Conservation (phyloP, 2,329 filamentous ascomycete genomes). For the Aspergillaceae sp. region DNA sequence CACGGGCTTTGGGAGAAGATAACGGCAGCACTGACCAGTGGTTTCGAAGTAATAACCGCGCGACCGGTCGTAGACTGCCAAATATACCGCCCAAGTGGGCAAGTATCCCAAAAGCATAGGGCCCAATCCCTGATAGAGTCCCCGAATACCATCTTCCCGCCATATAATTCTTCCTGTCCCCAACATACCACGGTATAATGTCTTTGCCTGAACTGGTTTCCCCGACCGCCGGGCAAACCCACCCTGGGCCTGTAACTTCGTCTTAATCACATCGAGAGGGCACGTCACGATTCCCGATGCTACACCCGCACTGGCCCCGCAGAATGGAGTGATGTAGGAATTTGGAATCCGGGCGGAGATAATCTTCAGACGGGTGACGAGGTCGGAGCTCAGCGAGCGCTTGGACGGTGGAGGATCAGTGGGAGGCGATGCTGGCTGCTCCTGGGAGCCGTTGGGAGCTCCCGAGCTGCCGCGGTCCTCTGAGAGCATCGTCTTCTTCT, state of each 20-base stretch:
- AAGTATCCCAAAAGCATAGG: conserved; percentile 94
- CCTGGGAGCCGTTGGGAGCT: conserved; percentile 22
- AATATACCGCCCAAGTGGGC: conserved; percentile 96
- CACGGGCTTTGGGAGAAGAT: background rate
- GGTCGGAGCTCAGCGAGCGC: conserved; percentile 20
- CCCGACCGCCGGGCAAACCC: conserved; percentile 53
- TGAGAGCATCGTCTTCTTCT: conserved; percentile 34
- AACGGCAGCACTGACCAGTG: conserved; percentile 44
- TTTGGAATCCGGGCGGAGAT: conserved; percentile 44
- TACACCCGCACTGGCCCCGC: conserved; percentile 81
- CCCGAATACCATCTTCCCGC: conserved; percentile 76
- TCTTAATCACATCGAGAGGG: conserved; percentile 97
- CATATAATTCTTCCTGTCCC: conserved; percentile 82
- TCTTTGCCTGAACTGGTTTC: conserved; percentile 36
- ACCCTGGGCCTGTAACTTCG: conserved; percentile 91
- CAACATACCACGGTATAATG: conserved; percentile 72
- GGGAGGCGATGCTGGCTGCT: conserved; percentile 18
- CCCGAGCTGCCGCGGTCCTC: conserved; percentile 33
- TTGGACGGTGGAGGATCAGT: conserved; percentile 18
- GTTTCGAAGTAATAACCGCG: conserved; percentile 63
- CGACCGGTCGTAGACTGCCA: conserved; percentile 89
- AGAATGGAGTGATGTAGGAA: conserved; percentile 65
- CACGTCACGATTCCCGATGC: conserved; percentile 92
- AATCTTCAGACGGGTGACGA: conserved; percentile 32
- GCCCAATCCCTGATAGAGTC: conserved; percentile 86